Evolutionary conservation across 495 filamentous ascomycete species (phyloP), one percentile per base, ranked within the genome.

Genomic region (Aspergillus nanangensis): DNA sequence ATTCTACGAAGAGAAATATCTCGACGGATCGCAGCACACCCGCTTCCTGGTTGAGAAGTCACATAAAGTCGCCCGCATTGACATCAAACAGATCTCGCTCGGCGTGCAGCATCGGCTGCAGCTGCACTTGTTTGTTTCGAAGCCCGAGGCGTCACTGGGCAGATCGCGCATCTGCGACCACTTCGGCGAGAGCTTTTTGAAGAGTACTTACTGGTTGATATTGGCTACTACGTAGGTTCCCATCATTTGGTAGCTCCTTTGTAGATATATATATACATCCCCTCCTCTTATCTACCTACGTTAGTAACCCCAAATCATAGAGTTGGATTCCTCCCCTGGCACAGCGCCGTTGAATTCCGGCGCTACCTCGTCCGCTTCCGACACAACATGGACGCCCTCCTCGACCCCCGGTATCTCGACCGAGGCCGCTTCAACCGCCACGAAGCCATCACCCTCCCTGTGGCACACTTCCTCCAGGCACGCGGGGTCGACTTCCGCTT

Each of bases 401-500:
- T 61, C 21, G 46, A 57, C 5, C 45, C 59, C 1, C 55, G 37
- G 0, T 48, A 47, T 4, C 53, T 67, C 0, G 60, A 69, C 36
- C 21, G 53, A 5, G 68, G 62, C 3, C 56, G 53, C 3, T 69
- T 62, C 48, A 70, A 71, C 34, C 60, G 63, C 11, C 60, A 69
- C 47, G 69, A 74, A 17, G 64, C 66, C 1, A 62, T 75, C 21
- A 57, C 65, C 13, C 41, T 56, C 8, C 71, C 72, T 0, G 60
- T 73, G 5, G 56, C 57, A 10, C 45, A 56, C 5, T 72, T 67
- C 44, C 66, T 76, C 3, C 42, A 62, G 17, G 45, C 48, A 3
- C 53, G 57, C n/a, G 67, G 67, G 2, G 71, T 75, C 15, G 65
- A 72, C 35, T 76, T 74, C 45, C 64, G 42, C 11, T 70, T 63